A percentile compares a stretch with the other conserved stretches of the same genome.
phyloP scores from a whole-genome alignment of 2,329 filamentous ascomycete species.

The Penicillium janthinellum region DNA sequence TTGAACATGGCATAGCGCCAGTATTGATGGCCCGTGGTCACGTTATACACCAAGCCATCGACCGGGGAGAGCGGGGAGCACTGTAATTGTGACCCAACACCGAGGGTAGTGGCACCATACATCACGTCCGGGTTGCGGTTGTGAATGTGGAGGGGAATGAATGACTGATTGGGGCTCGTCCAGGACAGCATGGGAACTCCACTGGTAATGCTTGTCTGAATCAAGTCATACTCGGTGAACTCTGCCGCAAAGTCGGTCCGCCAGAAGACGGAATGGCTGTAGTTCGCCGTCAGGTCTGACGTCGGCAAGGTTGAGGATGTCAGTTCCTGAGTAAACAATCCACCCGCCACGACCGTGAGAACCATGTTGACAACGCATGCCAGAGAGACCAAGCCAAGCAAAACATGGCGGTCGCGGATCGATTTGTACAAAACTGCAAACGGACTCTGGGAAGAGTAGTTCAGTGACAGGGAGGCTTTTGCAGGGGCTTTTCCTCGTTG shows the following conservation, averaged over 20 bases:
- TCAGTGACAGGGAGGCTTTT: constrained; percentile 32
- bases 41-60: constrained; percentile 19
- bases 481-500: constrained; percentile 34
- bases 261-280: constrained; percentile 32
- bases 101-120: constrained; percentile 33
- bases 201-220: constrained; percentile 39
- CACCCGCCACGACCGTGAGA: constrained; percentile 36
- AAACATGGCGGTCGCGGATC: constrained; percentile 29
- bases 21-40: constrained; percentile 15
- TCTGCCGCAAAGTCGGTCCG: constrained; percentile 36
- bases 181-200: constrained; percentile 35
- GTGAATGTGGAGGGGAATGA: constrained; percentile 30
- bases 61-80: constrained; percentile 26
- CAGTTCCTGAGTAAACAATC: constrained; percentile 37
- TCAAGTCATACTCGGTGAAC: constrained; percentile 39
- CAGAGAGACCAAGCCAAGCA: constrained; percentile 33
- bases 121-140: constrained; percentile 25
- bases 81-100: constrained; percentile 31
- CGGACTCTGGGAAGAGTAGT: constrained; percentile 38
- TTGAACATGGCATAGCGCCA: constrained; percentile 33
- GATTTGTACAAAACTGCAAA: constrained; percentile 34
- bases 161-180: constrained; percentile 36
- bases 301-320: constrained; percentile 30
- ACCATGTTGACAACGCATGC: constrained; percentile 35
- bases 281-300: constrained; percentile 29